These are phyloP conservation scores for Colletotrichum truncatum DNA, from an alignment of 2,329 filamentous ascomycete genomes.

Conservation along the genomic window DNA sequence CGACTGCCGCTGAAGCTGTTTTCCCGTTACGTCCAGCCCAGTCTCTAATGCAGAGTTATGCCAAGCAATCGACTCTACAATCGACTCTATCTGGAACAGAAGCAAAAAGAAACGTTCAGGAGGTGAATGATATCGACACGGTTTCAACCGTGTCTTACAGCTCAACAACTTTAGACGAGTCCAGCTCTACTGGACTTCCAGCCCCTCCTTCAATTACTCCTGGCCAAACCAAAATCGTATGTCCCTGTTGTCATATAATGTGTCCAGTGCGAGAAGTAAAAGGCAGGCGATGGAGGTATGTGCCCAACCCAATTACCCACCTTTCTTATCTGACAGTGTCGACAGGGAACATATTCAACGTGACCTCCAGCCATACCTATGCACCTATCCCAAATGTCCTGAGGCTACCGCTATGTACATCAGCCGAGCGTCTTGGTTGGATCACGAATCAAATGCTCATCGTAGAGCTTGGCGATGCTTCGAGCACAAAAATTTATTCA, in stretches of 20 bases:
- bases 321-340: not conserved
- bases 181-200: not conserved
- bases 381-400: not conserved
- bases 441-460: not conserved
- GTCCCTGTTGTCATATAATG: not conserved
- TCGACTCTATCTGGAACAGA: not conserved
- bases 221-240: not conserved
- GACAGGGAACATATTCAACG: not conserved
- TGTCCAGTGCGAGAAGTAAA: not conserved
- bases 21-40: no score
- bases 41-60: not conserved
- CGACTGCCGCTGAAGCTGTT: not conserved
- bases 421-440: not conserved
- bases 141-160: not conserved
- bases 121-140: not conserved
- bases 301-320: not conserved
- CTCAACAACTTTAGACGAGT: not conserved
- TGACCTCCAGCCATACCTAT: conserved; percentile 12
- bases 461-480: conserved; percentile 8
- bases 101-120: not conserved
- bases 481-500: not conserved
- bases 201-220: not conserved
- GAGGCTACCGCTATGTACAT: not conserved
- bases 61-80: not conserved
- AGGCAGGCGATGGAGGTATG: conserved; percentile 3